These are phyloP conservation scores for apple (Malus domestica) DNA, from an alignment of 306 rosid genomes.

Conservation along the genomic window DNA sequence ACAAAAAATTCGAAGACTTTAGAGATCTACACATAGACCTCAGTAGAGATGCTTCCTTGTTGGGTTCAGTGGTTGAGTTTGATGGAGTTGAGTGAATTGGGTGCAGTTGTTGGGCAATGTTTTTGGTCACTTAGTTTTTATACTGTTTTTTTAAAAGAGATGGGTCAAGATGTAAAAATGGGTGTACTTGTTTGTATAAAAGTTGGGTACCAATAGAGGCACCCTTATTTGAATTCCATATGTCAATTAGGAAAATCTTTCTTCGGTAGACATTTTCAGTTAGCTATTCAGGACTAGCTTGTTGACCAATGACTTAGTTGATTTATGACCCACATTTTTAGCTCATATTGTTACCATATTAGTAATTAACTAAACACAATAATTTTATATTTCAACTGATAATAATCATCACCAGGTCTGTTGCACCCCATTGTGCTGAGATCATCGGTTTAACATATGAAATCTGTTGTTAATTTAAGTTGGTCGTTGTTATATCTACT, in stretches of 20 bases:
- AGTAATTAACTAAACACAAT: background rate
- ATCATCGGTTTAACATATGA: background rate
- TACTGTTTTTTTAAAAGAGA: background rate
- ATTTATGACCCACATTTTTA: background rate
- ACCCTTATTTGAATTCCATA: background rate
- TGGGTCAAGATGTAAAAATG: background rate
- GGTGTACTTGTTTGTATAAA: background rate
- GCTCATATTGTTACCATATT: background rate
- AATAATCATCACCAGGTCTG: background rate
- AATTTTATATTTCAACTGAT: background rate
- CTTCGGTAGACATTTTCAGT: background rate
- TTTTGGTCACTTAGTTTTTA: background rate
- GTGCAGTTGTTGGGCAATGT: background rate
- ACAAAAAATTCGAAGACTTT: background rate
- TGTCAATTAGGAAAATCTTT: background rate
- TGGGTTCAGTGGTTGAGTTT: background rate
- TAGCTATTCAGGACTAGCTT: background rate
- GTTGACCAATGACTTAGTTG: background rate
- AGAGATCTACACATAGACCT: background rate
- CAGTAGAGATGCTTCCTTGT: background rate
- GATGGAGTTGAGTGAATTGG: background rate
- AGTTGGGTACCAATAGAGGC: background rate
- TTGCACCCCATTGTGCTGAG: background rate
- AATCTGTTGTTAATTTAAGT: background rate
- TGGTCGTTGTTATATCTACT: background rate